Conservation (phyloP, 306 rosid species). For the Sphenostylis stenocarpa region DNA sequence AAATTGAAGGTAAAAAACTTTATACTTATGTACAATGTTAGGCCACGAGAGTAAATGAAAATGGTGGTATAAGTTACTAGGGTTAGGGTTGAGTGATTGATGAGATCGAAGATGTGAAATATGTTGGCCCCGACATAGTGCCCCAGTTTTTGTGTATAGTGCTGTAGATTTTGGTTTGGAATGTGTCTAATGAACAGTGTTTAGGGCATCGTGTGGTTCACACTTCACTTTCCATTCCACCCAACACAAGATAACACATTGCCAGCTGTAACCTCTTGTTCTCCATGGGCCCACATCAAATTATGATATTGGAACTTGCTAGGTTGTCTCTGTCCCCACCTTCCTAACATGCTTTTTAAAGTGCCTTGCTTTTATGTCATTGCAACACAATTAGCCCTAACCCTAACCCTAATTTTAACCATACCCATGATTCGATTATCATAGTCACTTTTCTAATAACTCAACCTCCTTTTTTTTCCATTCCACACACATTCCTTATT, state of each 20-base stretch:
- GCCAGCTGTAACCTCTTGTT: conserved; percentile 44
- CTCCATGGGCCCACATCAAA: conserved; percentile 19
- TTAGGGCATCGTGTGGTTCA: conserved; percentile 37
- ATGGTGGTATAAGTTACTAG: too few relatives aligned
- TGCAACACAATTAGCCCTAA: not conserved
- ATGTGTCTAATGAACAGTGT: not conserved
- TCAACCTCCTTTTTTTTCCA: not conserved
- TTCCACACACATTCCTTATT: conserved; percentile 6
- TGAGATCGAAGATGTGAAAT: conserved; percentile 11
- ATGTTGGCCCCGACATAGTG: conserved; percentile 15
- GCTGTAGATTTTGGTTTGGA: not conserved
- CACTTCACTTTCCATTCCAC: conserved; percentile 32
- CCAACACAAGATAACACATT: conserved; percentile 23
- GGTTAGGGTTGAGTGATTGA: conserved; percentile 14
- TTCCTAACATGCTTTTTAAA: conserved; percentile 34
- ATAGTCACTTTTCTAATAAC: not conserved
- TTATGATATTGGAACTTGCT: conserved; percentile 37
- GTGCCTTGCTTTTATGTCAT: conserved; percentile 21
- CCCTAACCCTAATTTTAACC: conserved; percentile 18
- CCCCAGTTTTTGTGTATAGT: not conserved
- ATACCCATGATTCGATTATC: too few relatives aligned
- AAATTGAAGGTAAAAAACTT: too few relatives aligned
- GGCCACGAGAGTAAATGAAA: too few relatives aligned
- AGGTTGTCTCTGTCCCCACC: conserved; percentile 35
- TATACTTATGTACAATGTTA: too few relatives aligned